These are phyloP conservation scores for Botryotinia narcissicola DNA, from an alignment of 2,329 filamentous ascomycete genomes.

Conservation along the genomic window DNA sequence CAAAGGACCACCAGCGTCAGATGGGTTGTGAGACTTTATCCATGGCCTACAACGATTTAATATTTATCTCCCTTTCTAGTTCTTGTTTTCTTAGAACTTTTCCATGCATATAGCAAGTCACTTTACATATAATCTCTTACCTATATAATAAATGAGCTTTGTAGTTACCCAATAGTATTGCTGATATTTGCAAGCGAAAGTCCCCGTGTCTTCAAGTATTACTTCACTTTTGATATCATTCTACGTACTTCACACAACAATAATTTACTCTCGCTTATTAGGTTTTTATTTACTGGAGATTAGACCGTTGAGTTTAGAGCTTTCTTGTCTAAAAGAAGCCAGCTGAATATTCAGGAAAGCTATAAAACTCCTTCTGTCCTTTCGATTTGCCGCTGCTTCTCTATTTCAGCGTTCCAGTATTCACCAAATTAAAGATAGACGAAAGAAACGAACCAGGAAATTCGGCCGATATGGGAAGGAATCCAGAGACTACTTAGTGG, in stretches of 20 bases:
- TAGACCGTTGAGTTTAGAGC: neutral
- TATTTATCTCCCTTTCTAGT: neutral
- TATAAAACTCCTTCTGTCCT: neutral
- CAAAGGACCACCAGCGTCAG: slow-evolving; percentile 30
- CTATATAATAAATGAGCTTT: neutral
- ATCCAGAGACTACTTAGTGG: neutral
- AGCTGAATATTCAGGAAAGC: neutral
- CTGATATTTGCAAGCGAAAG: neutral
- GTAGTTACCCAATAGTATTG: neutral
- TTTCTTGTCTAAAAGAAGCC: neutral
- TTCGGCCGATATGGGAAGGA: neutral
- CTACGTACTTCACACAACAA: neutral
- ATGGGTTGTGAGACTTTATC: slow-evolving; percentile 23
- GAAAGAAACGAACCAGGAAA: neutral
- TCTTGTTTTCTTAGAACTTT: neutral
- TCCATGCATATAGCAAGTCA: neutral
- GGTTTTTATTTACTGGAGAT: neutral
- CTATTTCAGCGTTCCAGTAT: neutral
- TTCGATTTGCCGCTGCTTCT: neutral
- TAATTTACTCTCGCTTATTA: neutral
- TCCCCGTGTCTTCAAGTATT: neutral
- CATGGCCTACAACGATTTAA: neutral
- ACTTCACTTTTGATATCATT: neutral
- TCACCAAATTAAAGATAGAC: neutral
- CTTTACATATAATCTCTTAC: neutral